Percentiles rank a stretch among this genome's conserved stretches.
These are phyloP conservation scores for Mikania micrantha DNA, from an alignment of 129 eudicot genomes.

Conservation along the genomic window DNA sequence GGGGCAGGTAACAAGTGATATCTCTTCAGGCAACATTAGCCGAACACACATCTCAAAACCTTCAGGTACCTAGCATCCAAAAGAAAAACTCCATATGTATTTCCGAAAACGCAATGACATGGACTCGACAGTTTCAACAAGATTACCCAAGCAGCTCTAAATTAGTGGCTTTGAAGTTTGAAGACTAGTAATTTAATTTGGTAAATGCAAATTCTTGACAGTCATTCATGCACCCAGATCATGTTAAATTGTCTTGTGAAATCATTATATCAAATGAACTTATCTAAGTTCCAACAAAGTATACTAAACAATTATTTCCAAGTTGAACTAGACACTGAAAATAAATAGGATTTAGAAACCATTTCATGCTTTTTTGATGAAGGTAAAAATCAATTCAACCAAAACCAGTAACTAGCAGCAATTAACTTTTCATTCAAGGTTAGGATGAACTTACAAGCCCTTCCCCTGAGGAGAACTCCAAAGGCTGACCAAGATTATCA, in stretches of 20 bases:
- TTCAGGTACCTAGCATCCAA: conserved; percentile 72
- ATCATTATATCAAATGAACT: background rate
- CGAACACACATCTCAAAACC: conserved; percentile 98
- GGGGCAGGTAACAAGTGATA: conserved; percentile 91
- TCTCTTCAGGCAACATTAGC: conserved; percentile 90
- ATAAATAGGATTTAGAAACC: background rate
- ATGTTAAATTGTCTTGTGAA: background rate
- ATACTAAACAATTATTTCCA: background rate
- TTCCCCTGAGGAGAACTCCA: conserved; percentile 95
- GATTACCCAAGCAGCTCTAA: conserved; percentile 2
- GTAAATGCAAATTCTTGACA: background rate
- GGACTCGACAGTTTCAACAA: background rate
- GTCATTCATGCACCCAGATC: conserved; percentile 1
- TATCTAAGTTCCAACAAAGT: background rate
- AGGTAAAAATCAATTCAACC: background rate
- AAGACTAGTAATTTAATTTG: background rate
- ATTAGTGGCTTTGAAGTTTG: too few relatives aligned
- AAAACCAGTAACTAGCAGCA: background rate
- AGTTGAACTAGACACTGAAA: background rate
- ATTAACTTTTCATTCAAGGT: background rate
- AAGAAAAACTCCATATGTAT: background rate
- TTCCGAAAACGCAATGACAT: background rate
- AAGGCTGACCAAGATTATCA: conserved; percentile 80
- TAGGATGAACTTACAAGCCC: conserved; percentile 76
- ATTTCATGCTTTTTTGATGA: background rate